Conservation (phyloP, 176 grass and related monocot genomes). For the Triticum timopheevii region DNA sequence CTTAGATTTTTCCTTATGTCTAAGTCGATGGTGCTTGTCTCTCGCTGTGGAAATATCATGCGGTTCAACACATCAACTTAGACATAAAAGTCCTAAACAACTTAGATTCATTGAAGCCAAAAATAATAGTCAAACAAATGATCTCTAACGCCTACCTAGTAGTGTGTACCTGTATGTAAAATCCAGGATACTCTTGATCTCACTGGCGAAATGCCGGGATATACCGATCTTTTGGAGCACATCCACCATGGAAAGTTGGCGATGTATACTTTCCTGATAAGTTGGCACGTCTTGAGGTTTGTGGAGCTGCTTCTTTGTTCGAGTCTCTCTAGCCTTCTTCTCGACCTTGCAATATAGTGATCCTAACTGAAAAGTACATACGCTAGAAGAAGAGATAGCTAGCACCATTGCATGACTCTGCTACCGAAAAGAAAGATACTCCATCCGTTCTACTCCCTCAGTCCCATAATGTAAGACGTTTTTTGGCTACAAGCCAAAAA, state of each 20-base stretch:
- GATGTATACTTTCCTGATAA: constrained; percentile 33
- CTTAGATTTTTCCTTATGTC: not conserved
- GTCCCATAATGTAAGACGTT: too few relatives aligned
- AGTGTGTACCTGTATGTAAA: constrained; percentile 41
- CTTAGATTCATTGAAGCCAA: not conserved
- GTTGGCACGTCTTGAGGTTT: not conserved
- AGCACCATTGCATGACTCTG: too few relatives aligned
- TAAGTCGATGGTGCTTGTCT: not conserved
- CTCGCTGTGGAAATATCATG: not conserved
- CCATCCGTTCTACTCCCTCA: too few relatives aligned
- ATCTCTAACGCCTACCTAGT: too few relatives aligned
- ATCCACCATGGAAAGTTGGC: constrained; percentile 55
- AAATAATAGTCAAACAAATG: not conserved
- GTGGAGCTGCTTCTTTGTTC: not conserved
- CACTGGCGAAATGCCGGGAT: constrained; percentile 40
- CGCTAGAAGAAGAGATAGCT: too few relatives aligned
- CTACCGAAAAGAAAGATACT: too few relatives aligned
- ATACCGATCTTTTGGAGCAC: constrained; percentile 60
- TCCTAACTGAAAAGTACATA: not conserved
- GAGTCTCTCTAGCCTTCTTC: not conserved
- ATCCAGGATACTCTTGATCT: constrained; percentile 60
- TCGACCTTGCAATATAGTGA: not conserved
- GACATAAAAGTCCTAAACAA: not conserved
- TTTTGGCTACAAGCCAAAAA: too few relatives aligned
- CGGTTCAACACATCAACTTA: not conserved